Base-by-base conservation (phyloP, 2,329 filamentous ascomycete genomes). In the Fusarium temperatum region DNA sequence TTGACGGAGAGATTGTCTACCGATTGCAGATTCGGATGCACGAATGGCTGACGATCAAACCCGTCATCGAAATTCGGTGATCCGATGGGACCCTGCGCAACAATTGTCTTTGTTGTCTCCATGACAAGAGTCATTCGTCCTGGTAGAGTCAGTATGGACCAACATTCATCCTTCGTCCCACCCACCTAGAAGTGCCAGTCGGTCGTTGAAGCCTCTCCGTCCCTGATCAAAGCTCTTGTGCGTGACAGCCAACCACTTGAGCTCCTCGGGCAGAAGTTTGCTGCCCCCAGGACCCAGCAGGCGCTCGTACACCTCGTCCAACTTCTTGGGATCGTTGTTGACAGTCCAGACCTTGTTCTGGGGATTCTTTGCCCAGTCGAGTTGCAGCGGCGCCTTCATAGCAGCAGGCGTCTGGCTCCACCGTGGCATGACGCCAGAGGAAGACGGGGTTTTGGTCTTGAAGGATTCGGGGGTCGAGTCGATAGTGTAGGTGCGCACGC, bases 171-270 rank as follows among this genome's bases (percentile, higher is more conserved):
- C 30, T 6, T 45, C 24, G 10, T 24, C 18, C 26, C 30, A 78
- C 84, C 53, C 89, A 97, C 94, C 96, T 61, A 97, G 86, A 80
- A 94, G 95, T n/a, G 95, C 94, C 82, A 99, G 86, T 72, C 94
- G 90, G 79, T 98, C 96, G 82, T 99, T 99, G 85, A 96, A 98
- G 2, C 96, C 96, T 86, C 95, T 92, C 79, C 94, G 88, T 59
- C 95, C 96, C 80, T 98, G 95, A 81, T 99, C 96, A 80, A 98
- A 98, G 84, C 95, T 98, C 89, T 98, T 98, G 83, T 98, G 96
- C 75, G 96, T 99, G 63, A 99, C 90, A 36, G 95, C 95, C 79
- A 98, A 86, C 96, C 96, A 99, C 85, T 98, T 98, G 71, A 96
- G 87, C 84, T 99, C 96, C 22, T 98, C 95, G 5, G 93, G 91